phyloP scores from a whole-genome alignment of 768 basidiomycete genomes.

The Boletus huronensis region DNA sequence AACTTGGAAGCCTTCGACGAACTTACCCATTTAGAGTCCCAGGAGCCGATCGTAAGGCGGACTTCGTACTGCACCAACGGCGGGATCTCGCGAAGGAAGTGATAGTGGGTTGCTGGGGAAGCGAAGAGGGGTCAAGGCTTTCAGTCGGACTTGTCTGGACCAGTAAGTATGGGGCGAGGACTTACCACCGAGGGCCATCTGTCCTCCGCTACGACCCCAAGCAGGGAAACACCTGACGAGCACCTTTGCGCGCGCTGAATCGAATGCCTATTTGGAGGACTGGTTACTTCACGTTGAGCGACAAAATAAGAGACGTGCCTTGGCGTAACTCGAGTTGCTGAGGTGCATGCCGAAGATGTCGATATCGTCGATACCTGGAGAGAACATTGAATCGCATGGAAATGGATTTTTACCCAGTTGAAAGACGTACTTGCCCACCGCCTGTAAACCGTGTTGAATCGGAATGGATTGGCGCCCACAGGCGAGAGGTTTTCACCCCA shows the following conservation, averaged over 20 bases:
- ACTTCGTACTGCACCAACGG: slow-evolving; percentile 62
- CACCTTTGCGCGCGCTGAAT: slow-evolving; percentile 46
- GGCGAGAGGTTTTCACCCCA: slow-evolving; percentile 51
- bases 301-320: slow-evolving; percentile 37
- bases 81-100: slow-evolving; percentile 69
- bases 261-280: slow-evolving; percentile 35
- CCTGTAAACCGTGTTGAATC: slow-evolving; percentile 37
- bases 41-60: slow-evolving; percentile 50
- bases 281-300: background rate
- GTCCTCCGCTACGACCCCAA: slow-evolving; percentile 57
- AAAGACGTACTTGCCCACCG: slow-evolving; percentile 52
- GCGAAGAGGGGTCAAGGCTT: background rate
- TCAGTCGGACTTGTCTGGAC: background rate
- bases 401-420: background rate
- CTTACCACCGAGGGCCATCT: slow-evolving; percentile 51
- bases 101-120: slow-evolving; percentile 56
- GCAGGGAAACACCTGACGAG: slow-evolving; percentile 51
- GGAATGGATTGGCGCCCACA: slow-evolving; percentile 57
- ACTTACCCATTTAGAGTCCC: slow-evolving; percentile 81
- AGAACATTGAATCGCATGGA: background rate
- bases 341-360: slow-evolving; percentile 67
- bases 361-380: slow-evolving; percentile 62
- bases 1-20: background rate
- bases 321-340: slow-evolving; percentile 80
- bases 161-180: background rate